Evolutionary conservation across 768 basidiomycete genomes (phyloP).

Genomic region (Xerocomellus chrysenteron): DNA sequence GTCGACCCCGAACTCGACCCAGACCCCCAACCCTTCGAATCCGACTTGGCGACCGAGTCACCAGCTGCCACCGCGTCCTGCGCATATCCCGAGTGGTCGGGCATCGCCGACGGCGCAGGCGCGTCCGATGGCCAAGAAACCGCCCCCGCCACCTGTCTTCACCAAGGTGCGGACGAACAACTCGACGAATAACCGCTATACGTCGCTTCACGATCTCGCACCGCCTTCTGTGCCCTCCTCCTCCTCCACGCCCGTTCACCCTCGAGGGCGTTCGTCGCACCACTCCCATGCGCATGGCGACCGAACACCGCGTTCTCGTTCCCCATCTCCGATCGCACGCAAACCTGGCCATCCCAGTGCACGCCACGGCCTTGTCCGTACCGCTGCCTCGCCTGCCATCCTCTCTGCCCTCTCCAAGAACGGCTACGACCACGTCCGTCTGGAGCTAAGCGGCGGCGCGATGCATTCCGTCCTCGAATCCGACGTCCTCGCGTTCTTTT

Average conservation of each 20-base stretch:
- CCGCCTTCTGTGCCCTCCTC: conserved; percentile 30
- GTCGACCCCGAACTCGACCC: conserved; percentile 29
- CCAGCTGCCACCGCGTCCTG: conserved; percentile 30
- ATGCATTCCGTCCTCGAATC: conserved; percentile 58
- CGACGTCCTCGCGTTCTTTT: conserved; percentile 67
- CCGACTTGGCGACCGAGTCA: conserved; percentile 24
- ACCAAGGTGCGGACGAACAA: conserved; percentile 30
- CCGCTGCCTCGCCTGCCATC: conserved; percentile 19
- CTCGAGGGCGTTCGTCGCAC: conserved; percentile 29
- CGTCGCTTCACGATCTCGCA: conserved; percentile 20
- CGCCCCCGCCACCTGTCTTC: conserved; percentile 17
- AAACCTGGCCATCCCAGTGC: conserved; percentile 36
- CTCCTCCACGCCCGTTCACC: conserved; percentile 35
- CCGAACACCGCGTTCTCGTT: conserved; percentile 31
- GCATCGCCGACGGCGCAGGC: conserved; percentile 28
- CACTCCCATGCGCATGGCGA: conserved; percentile 14
- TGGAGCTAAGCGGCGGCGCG: conserved; percentile 48
- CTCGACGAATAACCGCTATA: conserved; percentile 22
- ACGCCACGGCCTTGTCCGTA: conserved; percentile 22
- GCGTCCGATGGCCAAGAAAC: conserved; percentile 30
- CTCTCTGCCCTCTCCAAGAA: conserved; percentile 55
- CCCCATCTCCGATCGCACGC: conserved; percentile 43
- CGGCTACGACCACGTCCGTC: conserved; percentile 62
- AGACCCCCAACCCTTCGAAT: conserved; percentile 24
- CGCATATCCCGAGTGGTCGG: conserved; percentile 25